These are phyloP conservation scores for Sphenostylis stenocarpa DNA, from an alignment of 306 rosid species.

Conservation along the genomic window DNA sequence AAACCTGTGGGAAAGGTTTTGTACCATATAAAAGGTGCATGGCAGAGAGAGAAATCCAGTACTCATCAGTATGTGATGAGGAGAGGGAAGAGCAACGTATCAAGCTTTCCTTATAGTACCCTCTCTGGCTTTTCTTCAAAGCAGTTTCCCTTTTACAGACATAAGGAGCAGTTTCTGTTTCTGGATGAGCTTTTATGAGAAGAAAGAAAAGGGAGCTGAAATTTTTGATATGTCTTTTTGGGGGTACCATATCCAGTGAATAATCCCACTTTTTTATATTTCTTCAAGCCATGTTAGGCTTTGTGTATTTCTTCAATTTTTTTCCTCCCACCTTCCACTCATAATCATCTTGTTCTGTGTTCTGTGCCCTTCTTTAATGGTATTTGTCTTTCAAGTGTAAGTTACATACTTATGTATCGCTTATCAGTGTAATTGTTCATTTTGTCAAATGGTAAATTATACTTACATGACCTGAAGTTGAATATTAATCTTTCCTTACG, in stretches of 20 bases:
- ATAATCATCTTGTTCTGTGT: constrained; percentile 21
- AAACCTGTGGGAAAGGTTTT: constrained; percentile 55
- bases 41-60: constrained; percentile 40
- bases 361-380: neutral
- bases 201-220: constrained; percentile 29
- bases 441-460: neutral
- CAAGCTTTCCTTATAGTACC: constrained; percentile 52
- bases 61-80: constrained; percentile 26
- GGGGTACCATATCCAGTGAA: neutral
- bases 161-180: constrained; percentile 29
- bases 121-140: neutral
- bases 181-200: constrained; percentile 19
- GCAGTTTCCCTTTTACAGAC: constrained; percentile 20
- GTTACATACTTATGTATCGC: constrained; percentile 2
- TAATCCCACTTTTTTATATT: constrained; percentile 3
- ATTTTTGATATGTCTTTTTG: constrained; percentile 27
- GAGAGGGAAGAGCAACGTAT: constrained; percentile 52
- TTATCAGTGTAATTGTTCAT: constrained; percentile 4
- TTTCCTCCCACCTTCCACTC: constrained; percentile 29
- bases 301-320: constrained; percentile 17
- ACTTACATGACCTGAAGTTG: neutral
- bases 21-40: constrained; percentile 74
- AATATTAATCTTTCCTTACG: neutral
- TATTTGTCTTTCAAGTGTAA: constrained; percentile 17
- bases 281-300: neutral